Percentiles rank a stretch among this genome's conserved stretches.
Conservation (phyloP, 768 basidiomycete genomes). For the Dendrothele bispora region DNA sequence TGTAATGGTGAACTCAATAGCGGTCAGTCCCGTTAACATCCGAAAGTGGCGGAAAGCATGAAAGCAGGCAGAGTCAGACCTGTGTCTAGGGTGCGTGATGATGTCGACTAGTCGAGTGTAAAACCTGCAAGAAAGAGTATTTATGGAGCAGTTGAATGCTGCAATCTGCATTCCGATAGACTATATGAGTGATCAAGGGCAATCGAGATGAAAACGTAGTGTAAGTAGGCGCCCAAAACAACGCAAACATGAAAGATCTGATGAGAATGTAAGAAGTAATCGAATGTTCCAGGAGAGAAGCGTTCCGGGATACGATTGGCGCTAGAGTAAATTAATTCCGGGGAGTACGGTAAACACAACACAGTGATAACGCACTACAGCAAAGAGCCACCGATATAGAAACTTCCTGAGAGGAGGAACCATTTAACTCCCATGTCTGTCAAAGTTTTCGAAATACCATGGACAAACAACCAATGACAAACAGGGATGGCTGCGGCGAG, state of each 20-base stretch:
- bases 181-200: constrained; percentile 61
- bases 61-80: no score
- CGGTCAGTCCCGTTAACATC: no score
- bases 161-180: background rate
- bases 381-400: constrained; percentile 79
- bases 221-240: constrained; percentile 65
- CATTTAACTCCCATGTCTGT: constrained; percentile 69
- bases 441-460: constrained; percentile 56
- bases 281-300: constrained; percentile 73
- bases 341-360: constrained; percentile 16
- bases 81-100: no score
- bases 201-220: constrained; percentile 58
- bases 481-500: constrained; percentile 68
- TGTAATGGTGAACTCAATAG: no score
- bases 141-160: no score
- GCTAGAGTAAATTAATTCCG: constrained; percentile 42
- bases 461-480: constrained; percentile 56
- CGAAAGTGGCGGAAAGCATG: no score
- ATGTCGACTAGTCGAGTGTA: no score
- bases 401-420: constrained; percentile 62
- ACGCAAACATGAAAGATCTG: constrained; percentile 89
- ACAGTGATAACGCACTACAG: constrained; percentile 62
- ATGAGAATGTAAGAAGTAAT: constrained; percentile 80
- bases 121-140: no score
- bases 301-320: constrained; percentile 83